Conservation (phyloP, 176 grass and related monocot genomes). For the Canna indica region DNA sequence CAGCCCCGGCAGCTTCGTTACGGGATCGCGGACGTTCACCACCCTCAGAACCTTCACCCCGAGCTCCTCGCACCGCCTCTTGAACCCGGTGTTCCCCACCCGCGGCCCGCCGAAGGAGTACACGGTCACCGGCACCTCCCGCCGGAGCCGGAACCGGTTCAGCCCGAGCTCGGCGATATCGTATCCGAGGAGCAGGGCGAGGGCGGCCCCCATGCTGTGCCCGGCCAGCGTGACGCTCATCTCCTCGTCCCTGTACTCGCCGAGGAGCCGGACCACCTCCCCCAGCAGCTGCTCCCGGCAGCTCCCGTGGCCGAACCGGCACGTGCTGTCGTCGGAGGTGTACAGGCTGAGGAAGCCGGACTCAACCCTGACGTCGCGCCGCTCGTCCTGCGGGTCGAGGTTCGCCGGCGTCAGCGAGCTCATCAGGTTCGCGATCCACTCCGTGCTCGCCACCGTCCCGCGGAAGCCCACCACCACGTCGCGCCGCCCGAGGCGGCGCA, state of each 20-base stretch:
- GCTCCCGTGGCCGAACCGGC: slow-evolving; percentile 58
- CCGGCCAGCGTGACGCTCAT: slow-evolving; percentile 64
- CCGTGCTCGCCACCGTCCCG: slow-evolving; percentile 55
- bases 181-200: slow-evolving; percentile 58
- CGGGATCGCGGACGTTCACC: slow-evolving; percentile 54
- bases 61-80: slow-evolving; percentile 60
- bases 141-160: slow-evolving; percentile 13
- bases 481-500: slow-evolving; percentile 36
- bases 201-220: slow-evolving; percentile 85
- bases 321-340: slow-evolving; percentile 63
- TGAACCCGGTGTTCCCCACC: slow-evolving; percentile 68
- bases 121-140: slow-evolving; percentile 42
- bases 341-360: slow-evolving; percentile 82
- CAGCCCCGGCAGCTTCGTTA: slow-evolving; percentile 65
- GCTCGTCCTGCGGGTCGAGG: slow-evolving; percentile 43
- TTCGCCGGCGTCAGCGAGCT: slow-evolving; percentile 62
- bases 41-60: slow-evolving; percentile 73
- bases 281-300: slow-evolving; percentile 80
- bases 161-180: slow-evolving; percentile 65
- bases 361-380: slow-evolving; percentile 62
- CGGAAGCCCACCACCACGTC: slow-evolving; percentile 72
- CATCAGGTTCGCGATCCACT: slow-evolving; percentile 85
- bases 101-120: slow-evolving; percentile 79
- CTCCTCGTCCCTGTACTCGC: slow-evolving; percentile 19
- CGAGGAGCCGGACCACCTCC: slow-evolving; percentile 48